Conservation (phyloP, 208 protist species). For the Tritrichomonas musculus region DNA sequence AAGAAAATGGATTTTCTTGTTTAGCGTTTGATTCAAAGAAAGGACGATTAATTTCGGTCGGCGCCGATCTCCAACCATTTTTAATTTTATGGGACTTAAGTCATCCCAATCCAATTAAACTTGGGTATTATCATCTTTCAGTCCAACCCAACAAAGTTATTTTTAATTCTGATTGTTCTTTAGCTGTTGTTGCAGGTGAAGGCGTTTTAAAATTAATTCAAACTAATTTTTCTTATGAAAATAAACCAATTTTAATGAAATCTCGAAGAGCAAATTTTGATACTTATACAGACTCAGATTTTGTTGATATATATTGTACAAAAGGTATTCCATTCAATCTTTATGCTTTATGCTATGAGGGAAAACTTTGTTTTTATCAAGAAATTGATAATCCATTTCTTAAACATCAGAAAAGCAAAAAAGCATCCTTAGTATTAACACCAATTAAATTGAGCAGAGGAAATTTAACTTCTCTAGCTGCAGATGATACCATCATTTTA, state of each 20-base stretch:
- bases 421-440: not conserved
- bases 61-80: not conserved
- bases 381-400: not conserved
- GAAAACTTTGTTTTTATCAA: not conserved
- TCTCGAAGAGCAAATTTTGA: not conserved
- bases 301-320: not conserved
- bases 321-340: not conserved
- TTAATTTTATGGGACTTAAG: slow-evolving; percentile 21
- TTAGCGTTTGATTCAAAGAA: not conserved
- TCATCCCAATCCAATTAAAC: not conserved
- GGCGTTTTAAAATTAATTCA: not conserved
- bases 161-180: not conserved
- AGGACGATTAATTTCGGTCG: not conserved
- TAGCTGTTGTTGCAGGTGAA: not conserved
- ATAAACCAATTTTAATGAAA: not conserved
- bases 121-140: not conserved
- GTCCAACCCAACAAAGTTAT: not conserved
- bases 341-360: not conserved
- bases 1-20: slow-evolving; percentile 1
- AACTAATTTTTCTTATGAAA: not conserved
- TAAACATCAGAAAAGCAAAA: not conserved
- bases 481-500: not conserved
- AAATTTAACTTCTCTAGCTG: not conserved
- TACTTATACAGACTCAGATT: not conserved
- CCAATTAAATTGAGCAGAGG: not conserved